Evolutionary conservation across 2,329 filamentous ascomycete genomes (phyloP).

Genomic region (Byssothecium circinans): DNA sequence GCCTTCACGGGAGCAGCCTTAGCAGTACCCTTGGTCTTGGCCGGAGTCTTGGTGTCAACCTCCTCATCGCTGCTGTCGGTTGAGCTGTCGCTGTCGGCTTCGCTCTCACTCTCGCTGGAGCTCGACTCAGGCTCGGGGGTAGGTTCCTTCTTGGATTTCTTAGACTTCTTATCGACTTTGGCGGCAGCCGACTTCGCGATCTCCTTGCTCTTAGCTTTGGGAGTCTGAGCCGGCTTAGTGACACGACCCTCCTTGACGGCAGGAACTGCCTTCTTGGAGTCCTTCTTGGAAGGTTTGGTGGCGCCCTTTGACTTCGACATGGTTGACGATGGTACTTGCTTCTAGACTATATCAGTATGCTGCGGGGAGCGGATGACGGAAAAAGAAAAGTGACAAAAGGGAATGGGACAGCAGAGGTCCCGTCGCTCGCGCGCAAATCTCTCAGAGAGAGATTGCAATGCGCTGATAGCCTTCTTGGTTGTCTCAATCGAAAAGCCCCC

Average conservation of each 20-base stretch:
- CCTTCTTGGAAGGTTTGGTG: slow-evolving; percentile 53
- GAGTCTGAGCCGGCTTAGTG: slow-evolving; percentile 66
- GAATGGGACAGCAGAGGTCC: slow-evolving; percentile 25
- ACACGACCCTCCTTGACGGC: slow-evolving; percentile 67
- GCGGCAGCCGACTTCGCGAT: slow-evolving; percentile 57
- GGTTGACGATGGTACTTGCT: slow-evolving; percentile 26
- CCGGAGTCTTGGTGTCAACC: slow-evolving; percentile 21
- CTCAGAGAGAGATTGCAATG: slow-evolving; percentile 17
- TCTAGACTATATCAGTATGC: slow-evolving; percentile 38
- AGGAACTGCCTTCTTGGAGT: slow-evolving; percentile 62
- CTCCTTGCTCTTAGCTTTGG: slow-evolving; percentile 69
- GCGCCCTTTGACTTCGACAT: slow-evolving; percentile 43
- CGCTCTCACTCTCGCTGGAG: slow-evolving; percentile 38
- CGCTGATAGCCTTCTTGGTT: slow-evolving; percentile 40
- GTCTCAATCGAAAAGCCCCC: slow-evolving; percentile 48
- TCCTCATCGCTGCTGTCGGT: slow-evolving; percentile 35
- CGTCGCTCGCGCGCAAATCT: slow-evolving; percentile 26
- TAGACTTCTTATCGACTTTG: slow-evolving; percentile 50
- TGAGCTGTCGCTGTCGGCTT: slow-evolving; percentile 26
- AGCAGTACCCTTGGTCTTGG: slow-evolving; percentile 25
- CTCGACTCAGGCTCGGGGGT: slow-evolving; percentile 49
- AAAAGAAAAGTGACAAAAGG: slow-evolving; percentile 14
- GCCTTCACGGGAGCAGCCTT: slow-evolving; percentile 13
- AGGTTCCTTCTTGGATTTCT: slow-evolving; percentile 54
- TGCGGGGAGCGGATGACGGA: slow-evolving; percentile 8